Percentiles rank a stretch among this genome's conserved stretches.
These are phyloP conservation scores for Pseudomicrostroma phylloplanum DNA, from an alignment of 1,284 basidiomycete genomes.

Conservation along the genomic window DNA sequence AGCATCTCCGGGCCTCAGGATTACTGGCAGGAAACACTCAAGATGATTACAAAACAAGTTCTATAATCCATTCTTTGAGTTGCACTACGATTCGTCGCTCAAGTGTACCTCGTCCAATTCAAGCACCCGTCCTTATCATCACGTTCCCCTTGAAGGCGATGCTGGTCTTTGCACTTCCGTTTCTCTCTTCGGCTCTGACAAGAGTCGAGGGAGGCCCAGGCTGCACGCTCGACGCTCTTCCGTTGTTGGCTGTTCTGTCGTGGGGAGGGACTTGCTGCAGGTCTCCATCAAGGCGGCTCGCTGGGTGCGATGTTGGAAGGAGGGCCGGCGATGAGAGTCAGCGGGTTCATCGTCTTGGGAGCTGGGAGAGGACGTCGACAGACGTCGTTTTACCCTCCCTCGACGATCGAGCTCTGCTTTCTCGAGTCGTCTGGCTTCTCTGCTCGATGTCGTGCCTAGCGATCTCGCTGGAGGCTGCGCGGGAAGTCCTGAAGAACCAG, in stretches of 20 bases:
- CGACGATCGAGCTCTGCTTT: too few relatives aligned
- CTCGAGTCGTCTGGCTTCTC: too few relatives aligned
- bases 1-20: background rate
- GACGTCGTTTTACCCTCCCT: constrained; percentile 4
- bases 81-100: too few relatives aligned
- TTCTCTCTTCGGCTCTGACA: constrained; percentile 3
- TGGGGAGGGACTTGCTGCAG: background rate
- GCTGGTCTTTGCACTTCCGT: background rate
- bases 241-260: background rate
- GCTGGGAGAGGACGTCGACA: constrained; percentile 2
- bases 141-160: background rate
- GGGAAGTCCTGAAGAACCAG: too few relatives aligned
- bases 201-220: background rate
- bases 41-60: constrained; percentile 12
- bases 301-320: background rate
- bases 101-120: background rate
- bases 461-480: too few relatives aligned
- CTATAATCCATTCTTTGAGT: constrained; percentile 11
- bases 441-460: too few relatives aligned
- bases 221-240: background rate
- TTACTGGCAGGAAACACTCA: background rate
- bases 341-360: too few relatives aligned
- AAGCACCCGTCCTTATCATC: background rate
- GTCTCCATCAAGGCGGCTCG: too few relatives aligned
- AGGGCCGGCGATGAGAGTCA: too few relatives aligned